Conservation (phyloP, 1,284 basidiomycete species). For the Pulveroboletus sp. region DNA sequence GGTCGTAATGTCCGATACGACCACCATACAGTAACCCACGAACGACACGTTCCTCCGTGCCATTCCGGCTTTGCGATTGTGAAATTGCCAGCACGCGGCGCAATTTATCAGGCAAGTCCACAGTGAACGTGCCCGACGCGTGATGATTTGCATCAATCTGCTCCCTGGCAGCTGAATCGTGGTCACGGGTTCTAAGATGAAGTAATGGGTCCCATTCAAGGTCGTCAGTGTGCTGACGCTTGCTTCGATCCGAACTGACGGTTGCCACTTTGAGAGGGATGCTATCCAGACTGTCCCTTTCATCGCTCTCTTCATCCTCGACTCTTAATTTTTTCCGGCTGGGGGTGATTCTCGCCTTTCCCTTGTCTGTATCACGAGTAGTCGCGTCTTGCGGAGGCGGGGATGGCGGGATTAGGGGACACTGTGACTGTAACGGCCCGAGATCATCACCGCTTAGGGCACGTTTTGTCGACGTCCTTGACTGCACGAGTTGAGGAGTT, state of each 20-base stretch:
- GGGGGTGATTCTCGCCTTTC: constrained; percentile 41
- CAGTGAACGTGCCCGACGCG: constrained; percentile 43
- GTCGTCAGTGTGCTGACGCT: constrained; percentile 24
- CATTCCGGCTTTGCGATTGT: constrained; percentile 41
- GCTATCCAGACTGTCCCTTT: constrained; percentile 30
- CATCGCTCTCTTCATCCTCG: constrained; percentile 39
- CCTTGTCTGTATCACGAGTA: constrained; percentile 37
- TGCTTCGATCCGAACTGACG: constrained; percentile 16
- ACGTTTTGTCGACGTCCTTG: constrained; percentile 26
- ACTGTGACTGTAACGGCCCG: constrained; percentile 3
- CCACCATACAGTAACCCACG: constrained; percentile 60
- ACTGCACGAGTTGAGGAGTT: constrained; percentile 5
- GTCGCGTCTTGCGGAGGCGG: constrained; percentile 49
- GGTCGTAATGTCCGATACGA: constrained; percentile 57
- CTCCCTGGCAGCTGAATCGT: constrained; percentile 30
- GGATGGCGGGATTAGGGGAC: constrained; percentile 58
- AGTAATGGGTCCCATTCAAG: constrained; percentile 46
- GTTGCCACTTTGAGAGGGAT: constrained; percentile 27
- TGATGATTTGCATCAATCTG: constrained; percentile 32
- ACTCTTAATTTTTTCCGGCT: constrained; percentile 46
- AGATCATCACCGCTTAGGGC: constrained; percentile 12
- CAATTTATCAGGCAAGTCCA: constrained; percentile 67
- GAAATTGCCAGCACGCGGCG: constrained; percentile 63
- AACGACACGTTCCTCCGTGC: constrained; percentile 55
- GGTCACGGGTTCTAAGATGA: constrained; percentile 38